Percentiles rank a stretch among this genome's conserved stretches.
Conservation (phyloP, 345 rosid species). For the Pugionium cornutum region DNA sequence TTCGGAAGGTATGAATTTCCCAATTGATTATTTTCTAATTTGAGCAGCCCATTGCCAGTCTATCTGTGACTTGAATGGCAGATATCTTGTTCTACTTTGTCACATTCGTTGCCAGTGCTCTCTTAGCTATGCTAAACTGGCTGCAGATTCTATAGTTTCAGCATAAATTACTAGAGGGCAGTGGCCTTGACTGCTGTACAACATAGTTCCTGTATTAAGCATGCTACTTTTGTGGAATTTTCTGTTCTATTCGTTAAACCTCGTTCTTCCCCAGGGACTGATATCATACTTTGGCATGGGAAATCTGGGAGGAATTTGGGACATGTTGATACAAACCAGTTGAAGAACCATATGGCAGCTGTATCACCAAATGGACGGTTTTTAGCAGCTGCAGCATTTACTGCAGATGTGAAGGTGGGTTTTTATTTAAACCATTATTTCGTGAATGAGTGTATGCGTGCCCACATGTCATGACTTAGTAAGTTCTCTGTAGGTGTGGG, state of each 20-base stretch:
- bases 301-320: slow-evolving; percentile 82
- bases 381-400: slow-evolving; percentile 97
- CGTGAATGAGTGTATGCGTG: slow-evolving; percentile 4
- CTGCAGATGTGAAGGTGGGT: slow-evolving; percentile 95
- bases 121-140: not conserved
- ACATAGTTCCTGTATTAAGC: slow-evolving; percentile 5
- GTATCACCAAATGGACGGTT: slow-evolving; percentile 97
- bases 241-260: slow-evolving; percentile 5
- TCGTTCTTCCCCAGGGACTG: slow-evolving; percentile 65
- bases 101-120: not conserved
- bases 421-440: not conserved
- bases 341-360: slow-evolving; percentile 88
- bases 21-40: not conserved
- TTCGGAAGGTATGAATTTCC: slow-evolving; percentile 68
- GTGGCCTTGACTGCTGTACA: not conserved
- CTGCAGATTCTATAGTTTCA: slow-evolving; percentile 1
- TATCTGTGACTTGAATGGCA: not conserved
- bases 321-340: slow-evolving; percentile 88
- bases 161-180: slow-evolving; percentile 10
- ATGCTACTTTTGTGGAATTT: slow-evolving; percentile 10
- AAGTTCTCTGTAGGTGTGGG: slow-evolving; percentile 75
- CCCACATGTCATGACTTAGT: slow-evolving; percentile 16
- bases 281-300: slow-evolving; percentile 93
- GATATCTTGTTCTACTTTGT: slow-evolving; percentile 4
- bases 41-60: not conserved